phyloP scores from a whole-genome alignment of 2,329 filamentous ascomycete genomes.

The Clarireedia sp. region DNA sequence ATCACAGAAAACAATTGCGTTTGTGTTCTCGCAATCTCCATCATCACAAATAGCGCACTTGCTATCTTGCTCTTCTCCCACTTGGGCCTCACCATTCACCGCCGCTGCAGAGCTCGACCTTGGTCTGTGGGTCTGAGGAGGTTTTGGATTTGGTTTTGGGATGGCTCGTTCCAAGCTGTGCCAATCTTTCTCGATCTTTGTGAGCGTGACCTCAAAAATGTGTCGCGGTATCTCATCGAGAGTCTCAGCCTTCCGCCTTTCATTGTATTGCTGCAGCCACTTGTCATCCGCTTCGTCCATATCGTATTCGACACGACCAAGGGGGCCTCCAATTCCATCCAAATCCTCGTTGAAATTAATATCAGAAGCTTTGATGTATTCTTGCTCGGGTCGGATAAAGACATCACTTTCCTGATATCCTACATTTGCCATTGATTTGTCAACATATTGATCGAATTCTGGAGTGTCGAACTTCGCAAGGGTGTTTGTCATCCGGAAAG shows the following conservation, averaged over 20 bases:
- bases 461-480: slow-evolving; percentile 77
- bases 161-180: slow-evolving; percentile 93
- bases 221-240: slow-evolving; percentile 83
- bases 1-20: slow-evolving; percentile 98
- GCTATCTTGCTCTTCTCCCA: slow-evolving; percentile 88
- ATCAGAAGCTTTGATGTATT: slow-evolving; percentile 58
- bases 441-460: slow-evolving; percentile 82
- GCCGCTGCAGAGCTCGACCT: slow-evolving; percentile 90
- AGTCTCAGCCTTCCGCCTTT: slow-evolving; percentile 62
- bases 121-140: slow-evolving; percentile 86
- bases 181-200: slow-evolving; percentile 98
- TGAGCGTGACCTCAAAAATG: slow-evolving; percentile 95
- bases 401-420: slow-evolving; percentile 94
- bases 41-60: slow-evolving; percentile 98
- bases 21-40: slow-evolving; percentile 98
- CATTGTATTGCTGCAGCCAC: slow-evolving; percentile 84
- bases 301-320: slow-evolving; percentile 92
- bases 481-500: slow-evolving; percentile 70
- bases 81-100: slow-evolving; percentile 84
- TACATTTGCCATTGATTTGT: slow-evolving; percentile 91
- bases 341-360: slow-evolving; percentile 51
- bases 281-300: slow-evolving; percentile 99
- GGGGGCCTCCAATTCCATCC: slow-evolving; percentile 42
- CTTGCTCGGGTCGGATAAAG: slow-evolving; percentile 69
- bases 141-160: slow-evolving; percentile 93